These are phyloP conservation scores for Thalassiosira livingstoniorum DNA, from an alignment of 352 stramenopile species.

Conservation along the genomic window DNA sequence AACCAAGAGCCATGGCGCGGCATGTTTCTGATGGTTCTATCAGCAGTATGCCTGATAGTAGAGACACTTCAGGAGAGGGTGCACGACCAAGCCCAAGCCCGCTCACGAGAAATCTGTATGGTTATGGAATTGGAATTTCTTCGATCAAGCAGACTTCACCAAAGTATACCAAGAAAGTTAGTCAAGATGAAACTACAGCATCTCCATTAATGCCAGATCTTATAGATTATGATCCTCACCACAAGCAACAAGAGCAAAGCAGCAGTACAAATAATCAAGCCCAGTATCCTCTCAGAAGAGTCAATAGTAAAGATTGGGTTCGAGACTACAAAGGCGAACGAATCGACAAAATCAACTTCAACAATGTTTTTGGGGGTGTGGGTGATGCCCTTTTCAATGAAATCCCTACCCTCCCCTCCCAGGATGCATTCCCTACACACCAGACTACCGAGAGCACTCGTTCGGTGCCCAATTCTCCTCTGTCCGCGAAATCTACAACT, in stretches of 20 bases:
- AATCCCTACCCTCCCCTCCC: slow-evolving; percentile 34
- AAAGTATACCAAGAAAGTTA: background rate
- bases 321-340: slow-evolving; percentile 45
- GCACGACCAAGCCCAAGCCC: no score
- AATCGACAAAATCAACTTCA: slow-evolving; percentile 63
- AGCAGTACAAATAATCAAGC: slow-evolving; percentile 20
- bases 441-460: background rate
- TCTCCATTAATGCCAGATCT: background rate
- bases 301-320: slow-evolving; percentile 51
- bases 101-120: no score
- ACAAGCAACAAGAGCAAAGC: slow-evolving; percentile 42
- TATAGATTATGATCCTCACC: slow-evolving; percentile 39
- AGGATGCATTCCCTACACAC: background rate
- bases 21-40: background rate
- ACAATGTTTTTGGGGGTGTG: slow-evolving; percentile 50
- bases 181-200: background rate
- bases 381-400: slow-evolving; percentile 38
- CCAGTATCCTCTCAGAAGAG: slow-evolving; percentile 14
- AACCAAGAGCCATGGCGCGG: slow-evolving; percentile 3
- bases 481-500: slow-evolving; percentile 7
- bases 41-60: no score
- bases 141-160: no score
- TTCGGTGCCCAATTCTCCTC: background rate
- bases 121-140: no score
- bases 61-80: no score